phyloP scores from a whole-genome alignment of 2,329 filamentous ascomycete species.

The Endocalyx cinctus region DNA sequence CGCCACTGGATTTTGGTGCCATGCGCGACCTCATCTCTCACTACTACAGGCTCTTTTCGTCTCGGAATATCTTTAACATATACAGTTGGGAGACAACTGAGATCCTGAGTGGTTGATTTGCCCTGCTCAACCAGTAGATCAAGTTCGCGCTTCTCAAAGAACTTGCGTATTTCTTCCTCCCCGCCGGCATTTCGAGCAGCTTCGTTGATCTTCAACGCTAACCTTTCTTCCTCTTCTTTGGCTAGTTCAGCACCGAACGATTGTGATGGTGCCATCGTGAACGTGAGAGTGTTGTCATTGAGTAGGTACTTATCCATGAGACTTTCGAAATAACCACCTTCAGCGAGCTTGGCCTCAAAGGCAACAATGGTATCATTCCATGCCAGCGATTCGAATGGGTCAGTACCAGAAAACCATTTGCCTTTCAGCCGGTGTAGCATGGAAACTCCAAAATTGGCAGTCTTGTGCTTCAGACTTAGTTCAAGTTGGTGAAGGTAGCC shows the following conservation, averaged over 20 bases:
- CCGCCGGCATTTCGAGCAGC: constrained; percentile 65
- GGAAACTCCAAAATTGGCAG: constrained; percentile 87
- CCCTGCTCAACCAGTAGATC: constrained; percentile 78
- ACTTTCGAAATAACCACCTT: constrained; percentile 76
- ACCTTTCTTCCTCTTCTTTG: constrained; percentile 69
- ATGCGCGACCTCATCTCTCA: constrained; percentile 62
- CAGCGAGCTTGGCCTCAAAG: constrained; percentile 72
- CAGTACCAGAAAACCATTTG: constrained; percentile 91
- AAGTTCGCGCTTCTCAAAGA: constrained; percentile 73
- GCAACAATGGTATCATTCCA: constrained; percentile 85
- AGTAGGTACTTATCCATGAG: constrained; percentile 86
- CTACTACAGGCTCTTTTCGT: constrained; percentile 55
- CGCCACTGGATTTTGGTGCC: constrained; percentile 78
- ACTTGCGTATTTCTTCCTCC: constrained; percentile 64
- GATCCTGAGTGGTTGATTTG: constrained; percentile 75
- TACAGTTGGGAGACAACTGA: constrained; percentile 84
- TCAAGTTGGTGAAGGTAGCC: constrained; percentile 93
- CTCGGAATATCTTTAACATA: constrained; percentile 86
- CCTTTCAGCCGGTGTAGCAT: constrained; percentile 85
- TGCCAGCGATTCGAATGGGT: constrained; percentile 84
- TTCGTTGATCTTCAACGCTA: constrained; percentile 70
- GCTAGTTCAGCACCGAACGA: constrained; percentile 70
- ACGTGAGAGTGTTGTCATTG: constrained; percentile 80
- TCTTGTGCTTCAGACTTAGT: constrained; percentile 92
- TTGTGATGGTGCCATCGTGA: constrained; percentile 87